Conservation (phyloP, 768 basidiomycete genomes). For the Myochromella boudieri region DNA sequence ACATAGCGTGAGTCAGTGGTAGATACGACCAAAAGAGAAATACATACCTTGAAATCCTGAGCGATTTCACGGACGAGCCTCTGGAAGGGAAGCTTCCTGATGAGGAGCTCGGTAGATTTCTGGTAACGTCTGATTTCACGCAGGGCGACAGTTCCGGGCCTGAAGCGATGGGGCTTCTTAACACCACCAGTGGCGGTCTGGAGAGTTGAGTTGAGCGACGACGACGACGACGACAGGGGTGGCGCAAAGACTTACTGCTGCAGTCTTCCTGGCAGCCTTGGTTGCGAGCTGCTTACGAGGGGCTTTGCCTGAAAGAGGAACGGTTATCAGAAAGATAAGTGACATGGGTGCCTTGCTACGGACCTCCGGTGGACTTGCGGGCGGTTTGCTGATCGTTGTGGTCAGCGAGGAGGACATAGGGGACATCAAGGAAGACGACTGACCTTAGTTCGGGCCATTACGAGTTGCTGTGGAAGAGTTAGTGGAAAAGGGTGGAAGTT, state of each 20-base stretch:
- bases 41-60: slow-evolving; percentile 89
- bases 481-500: slow-evolving; percentile 22
- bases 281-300: slow-evolving; percentile 95
- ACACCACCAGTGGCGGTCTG: slow-evolving; percentile 91
- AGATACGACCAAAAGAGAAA: not conserved
- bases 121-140: slow-evolving; percentile 99
- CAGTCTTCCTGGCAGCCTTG: slow-evolving; percentile 93
- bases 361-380: slow-evolving; percentile 98
- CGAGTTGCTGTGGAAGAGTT: slow-evolving; percentile 21
- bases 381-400: slow-evolving; percentile 82
- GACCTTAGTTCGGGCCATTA: slow-evolving; percentile 92
- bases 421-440: slow-evolving; percentile 14
- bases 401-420: slow-evolving; percentile 22
- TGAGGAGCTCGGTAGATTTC: slow-evolving; percentile 98
- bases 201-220: slow-evolving; percentile 16
- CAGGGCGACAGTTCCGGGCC: slow-evolving; percentile 97
- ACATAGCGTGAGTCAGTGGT: slow-evolving; percentile 9
- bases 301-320: slow-evolving; percentile 64
- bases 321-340: slow-evolving; percentile 12
- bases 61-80: slow-evolving; percentile 95
- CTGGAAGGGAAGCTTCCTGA: slow-evolving; percentile 99
- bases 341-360: slow-evolving; percentile 26
- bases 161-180: slow-evolving; percentile 99
- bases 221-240: slow-evolving; percentile 26
- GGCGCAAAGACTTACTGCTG: slow-evolving; percentile 49